A percentile compares a stretch with the other conserved stretches of the same genome.
Evolutionary conservation across 306 rosid genomes (phyloP).

Genomic region (Lotus japonicus): DNA sequence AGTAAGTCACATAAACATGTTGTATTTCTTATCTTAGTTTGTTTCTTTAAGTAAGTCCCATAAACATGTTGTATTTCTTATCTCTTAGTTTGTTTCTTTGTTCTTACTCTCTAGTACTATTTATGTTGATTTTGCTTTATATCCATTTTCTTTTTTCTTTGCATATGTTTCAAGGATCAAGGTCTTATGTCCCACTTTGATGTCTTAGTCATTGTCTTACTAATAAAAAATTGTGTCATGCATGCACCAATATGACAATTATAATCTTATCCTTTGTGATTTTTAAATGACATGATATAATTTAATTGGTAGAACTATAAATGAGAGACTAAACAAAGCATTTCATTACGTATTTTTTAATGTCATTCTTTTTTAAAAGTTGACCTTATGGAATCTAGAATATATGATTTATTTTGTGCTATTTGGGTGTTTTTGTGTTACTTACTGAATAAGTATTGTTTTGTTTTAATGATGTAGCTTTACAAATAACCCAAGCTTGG

Average conservation of each 20-base stretch:
- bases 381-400: no score
- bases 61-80: no score
- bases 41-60: no score
- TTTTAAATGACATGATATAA: no score
- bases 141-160: background rate
- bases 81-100: background rate
- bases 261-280: no score
- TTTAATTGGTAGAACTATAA: background rate
- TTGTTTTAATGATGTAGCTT: slow-evolving; percentile 54
- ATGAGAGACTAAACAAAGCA: no score
- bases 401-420: background rate
- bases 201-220: no score
- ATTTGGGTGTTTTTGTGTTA: background rate
- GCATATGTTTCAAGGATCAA: background rate
- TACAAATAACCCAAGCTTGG: slow-evolving; percentile 77
- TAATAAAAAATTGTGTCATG: no score
- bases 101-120: background rate
- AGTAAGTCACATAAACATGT: slow-evolving; percentile 42
- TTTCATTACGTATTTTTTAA: no score
- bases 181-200: no score
- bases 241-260: no score
- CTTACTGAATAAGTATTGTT: slow-evolving; percentile 12
- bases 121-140: background rate
- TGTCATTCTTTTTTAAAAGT: background rate
- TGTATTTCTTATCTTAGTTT: no score